A percentile compares a stretch with the other conserved stretches of the same genome.
These are phyloP conservation scores for Fusarium anthophilum DNA, from an alignment of 2,329 filamentous ascomycete genomes.

Conservation along the genomic window DNA sequence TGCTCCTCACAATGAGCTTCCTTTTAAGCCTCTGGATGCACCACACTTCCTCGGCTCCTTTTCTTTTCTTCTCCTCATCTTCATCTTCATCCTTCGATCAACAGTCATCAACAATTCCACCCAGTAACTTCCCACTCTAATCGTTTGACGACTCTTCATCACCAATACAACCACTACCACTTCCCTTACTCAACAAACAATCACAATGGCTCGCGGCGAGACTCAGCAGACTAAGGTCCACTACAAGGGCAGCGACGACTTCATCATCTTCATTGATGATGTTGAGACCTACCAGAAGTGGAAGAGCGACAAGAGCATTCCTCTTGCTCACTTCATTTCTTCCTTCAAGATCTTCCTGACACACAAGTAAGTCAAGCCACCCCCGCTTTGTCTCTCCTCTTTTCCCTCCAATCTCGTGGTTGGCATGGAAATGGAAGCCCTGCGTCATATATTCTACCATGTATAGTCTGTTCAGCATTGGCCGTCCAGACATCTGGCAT, in stretches of 20 bases:
- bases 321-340: slow-evolving; percentile 85
- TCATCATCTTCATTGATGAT: slow-evolving; percentile 68
- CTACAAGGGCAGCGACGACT: slow-evolving; percentile 79
- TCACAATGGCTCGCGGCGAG: slow-evolving; percentile 77
- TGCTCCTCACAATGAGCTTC: slow-evolving; percentile 30
- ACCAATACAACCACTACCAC: slow-evolving; percentile 20
- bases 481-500: background rate
- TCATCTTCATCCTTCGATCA: slow-evolving; percentile 22
- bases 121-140: slow-evolving; percentile 1
- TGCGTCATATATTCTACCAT: background rate
- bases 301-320: slow-evolving; percentile 80
- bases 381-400: slow-evolving; percentile 11
- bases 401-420: background rate
- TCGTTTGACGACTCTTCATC: slow-evolving; percentile 12
- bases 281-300: slow-evolving; percentile 77
- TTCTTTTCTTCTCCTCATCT: slow-evolving; percentile 18
- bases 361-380: slow-evolving; percentile 74
- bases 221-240: slow-evolving; percentile 79
- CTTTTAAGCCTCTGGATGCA: slow-evolving; percentile 37
- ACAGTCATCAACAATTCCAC: background rate
- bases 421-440: background rate
- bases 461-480: background rate
- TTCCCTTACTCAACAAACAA: slow-evolving; percentile 19
- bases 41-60: slow-evolving; percentile 5
- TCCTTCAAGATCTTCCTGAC: slow-evolving; percentile 91